Conservation (phyloP, 495 filamentous ascomycete species). For the Aspergillus cavernicola region DNA sequence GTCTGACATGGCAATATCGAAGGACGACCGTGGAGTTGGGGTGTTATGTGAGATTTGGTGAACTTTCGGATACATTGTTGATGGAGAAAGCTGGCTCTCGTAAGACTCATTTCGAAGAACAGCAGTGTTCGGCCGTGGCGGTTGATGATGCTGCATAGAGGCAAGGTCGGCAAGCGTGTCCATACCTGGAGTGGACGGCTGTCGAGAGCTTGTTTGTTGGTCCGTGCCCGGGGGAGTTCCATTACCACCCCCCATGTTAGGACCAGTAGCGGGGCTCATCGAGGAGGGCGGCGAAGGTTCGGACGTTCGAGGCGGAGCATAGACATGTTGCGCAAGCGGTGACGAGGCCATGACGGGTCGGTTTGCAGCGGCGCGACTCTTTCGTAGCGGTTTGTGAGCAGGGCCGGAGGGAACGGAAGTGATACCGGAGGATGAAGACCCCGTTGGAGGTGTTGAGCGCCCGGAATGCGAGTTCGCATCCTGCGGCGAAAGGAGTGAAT, state of each 20-base stretch:
- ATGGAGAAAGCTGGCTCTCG: conserved; percentile 48
- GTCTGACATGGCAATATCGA: conserved; percentile 56
- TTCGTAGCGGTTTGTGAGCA: conserved; percentile 33
- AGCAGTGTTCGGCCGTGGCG: conserved; percentile 41
- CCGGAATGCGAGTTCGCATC: conserved; percentile 53
- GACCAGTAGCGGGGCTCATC: conserved; percentile 21
- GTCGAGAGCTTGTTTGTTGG: conserved; percentile 33
- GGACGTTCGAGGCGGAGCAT: conserved; percentile 30
- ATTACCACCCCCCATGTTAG: conserved; percentile 30
- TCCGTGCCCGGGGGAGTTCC: conserved; percentile 35
- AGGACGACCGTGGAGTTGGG: conserved; percentile 50
- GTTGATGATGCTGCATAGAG: conserved; percentile 63
- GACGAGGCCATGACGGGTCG: conserved; percentile 39
- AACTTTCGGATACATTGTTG: conserved; percentile 44
- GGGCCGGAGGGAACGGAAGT: conserved; percentile 28
- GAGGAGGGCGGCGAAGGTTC: conserved; percentile 32
- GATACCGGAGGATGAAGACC: conserved; percentile 27
- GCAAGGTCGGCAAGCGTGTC: conserved; percentile 64
- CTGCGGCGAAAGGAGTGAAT: conserved; percentile 65
- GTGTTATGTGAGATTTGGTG: conserved; percentile 49
- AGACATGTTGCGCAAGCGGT: conserved; percentile 40
- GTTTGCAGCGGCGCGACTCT: conserved; percentile 30
- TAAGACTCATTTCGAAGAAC: conserved; percentile 46
- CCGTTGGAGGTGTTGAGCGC: conserved; percentile 37
- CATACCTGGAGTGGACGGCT: conserved; percentile 58